Base-by-base conservation (phyloP, 116 monocot genomes). In the Zostera marina region DNA sequence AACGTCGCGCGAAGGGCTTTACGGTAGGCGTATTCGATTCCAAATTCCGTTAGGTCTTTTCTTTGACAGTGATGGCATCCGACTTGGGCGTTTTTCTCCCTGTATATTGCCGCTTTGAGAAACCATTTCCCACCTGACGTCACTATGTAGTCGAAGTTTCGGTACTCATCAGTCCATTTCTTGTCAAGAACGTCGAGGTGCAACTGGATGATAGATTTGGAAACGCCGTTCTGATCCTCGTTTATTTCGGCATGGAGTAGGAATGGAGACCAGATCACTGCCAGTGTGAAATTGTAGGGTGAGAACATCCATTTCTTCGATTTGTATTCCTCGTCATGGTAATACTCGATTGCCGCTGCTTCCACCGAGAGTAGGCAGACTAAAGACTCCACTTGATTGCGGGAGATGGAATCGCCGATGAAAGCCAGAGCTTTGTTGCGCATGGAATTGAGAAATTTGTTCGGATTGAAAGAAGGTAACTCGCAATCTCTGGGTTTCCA, bases 101-200 rank as follows among this genome's bases (percentile, higher is more conserved):
- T 76, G 49, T 75, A 52, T 38, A 78, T 56, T 25, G 71, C 60
- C 6, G 77, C 56, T 61, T 78, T 89, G 39, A 78, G 69, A 57
- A 83, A 81, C 83, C 84, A 81, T 43, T 83, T 75, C 6, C 88
- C 88, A 12, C 80, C 88, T 13, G 88, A 66, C 2, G 77, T 63
- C 22, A 89, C 41, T 1, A 89, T 55, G 52, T 78, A 89, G 55
- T 89, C 75, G 24, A 68, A 78, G n/a, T 75, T 77, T 4, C 44
- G 14, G 26, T 72, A 77, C 20, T 77, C 59, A 55, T n/a, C 16
- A 1, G 73, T 78, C 88, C 88, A 89, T 14, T 63, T 66, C 8
- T 48, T 41, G 9, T 89, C 84, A 7, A 78, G 88, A 47, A 51
- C 38, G 56, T 89, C 84, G 5, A 84, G 68, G 62, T 77, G 68